Percentiles rank a stretch among this genome's conserved stretches.
Evolutionary conservation across 73 alveolate genomes (phyloP).

Genomic region (Tetrahymena thermophila): DNA sequence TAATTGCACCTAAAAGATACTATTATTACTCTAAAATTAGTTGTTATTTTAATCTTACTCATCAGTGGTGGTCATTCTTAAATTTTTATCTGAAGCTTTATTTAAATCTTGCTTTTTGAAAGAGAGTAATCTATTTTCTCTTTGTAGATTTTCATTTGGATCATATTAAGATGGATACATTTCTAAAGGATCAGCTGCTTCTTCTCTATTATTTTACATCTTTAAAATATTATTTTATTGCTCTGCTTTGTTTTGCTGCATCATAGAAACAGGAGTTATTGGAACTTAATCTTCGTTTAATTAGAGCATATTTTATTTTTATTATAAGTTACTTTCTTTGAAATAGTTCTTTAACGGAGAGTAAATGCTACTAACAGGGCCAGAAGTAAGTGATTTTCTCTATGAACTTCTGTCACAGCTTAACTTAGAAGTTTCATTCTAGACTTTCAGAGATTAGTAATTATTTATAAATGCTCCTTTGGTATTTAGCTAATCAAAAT

Average conservation of each 20-base stretch:
- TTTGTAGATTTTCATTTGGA: neutral
- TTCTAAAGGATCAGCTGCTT: neutral
- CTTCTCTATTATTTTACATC: neutral
- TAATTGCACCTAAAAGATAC: neutral
- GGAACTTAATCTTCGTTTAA: neutral
- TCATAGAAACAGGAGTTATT: neutral
- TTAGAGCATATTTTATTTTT: neutral
- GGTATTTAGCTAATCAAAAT: neutral
- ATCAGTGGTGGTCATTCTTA: neutral
- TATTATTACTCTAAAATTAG: neutral
- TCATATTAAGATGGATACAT: neutral
- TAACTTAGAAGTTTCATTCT: neutral
- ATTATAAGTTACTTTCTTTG: neutral
- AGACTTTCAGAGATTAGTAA: neutral
- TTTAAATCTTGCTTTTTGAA: neutral
- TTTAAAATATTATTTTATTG: neutral
- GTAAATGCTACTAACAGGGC: neutral
- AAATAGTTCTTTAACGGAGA: neutral
- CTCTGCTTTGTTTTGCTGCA: neutral
- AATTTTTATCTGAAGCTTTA: neutral
- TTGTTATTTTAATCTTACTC: neutral
- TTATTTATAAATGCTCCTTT: neutral
- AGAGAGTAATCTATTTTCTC: neutral
- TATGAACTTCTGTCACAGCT: neutral
- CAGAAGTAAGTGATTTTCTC: neutral